Conservation (phyloP, 192 early-diverging fungal species). For the Coemansia sp. region DNA sequence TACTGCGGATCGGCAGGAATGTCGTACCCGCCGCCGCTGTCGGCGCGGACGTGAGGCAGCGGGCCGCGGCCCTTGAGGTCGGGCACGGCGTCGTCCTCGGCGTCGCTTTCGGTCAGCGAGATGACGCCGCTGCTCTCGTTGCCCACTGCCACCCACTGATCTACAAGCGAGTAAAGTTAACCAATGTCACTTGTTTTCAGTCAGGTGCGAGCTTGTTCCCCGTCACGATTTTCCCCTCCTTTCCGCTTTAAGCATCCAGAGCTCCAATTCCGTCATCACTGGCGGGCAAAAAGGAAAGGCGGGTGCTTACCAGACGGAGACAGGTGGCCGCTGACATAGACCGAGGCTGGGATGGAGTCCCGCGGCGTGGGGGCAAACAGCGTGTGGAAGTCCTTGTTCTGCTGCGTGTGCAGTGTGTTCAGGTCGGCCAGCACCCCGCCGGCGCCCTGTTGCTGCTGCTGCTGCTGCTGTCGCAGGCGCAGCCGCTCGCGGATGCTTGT, state of each 20-base stretch:
- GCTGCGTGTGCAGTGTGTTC: conserved; percentile 18
- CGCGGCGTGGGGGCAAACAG: conserved; percentile 32
- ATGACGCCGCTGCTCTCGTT: conserved; percentile 48
- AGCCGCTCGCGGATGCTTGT: conserved; percentile 23
- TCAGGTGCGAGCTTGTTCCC: too few relatives aligned
- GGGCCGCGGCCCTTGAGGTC: neutral
- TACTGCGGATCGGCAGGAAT: neutral
- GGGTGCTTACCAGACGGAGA: conserved; percentile 42
- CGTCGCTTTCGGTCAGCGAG: conserved; percentile 46
- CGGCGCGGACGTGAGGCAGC: neutral
- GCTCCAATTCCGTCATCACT: neutral
- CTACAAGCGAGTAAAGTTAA: conserved; percentile 15
- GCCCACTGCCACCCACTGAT: conserved; percentile 47
- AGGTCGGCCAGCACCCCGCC: conserved; percentile 36
- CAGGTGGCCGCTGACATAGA: conserved; percentile 49
- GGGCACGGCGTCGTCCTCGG: conserved; percentile 24
- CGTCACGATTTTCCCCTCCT: neutral
- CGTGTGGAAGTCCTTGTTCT: conserved; percentile 21
- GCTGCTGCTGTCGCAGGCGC: conserved; percentile 18
- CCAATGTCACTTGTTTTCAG: too few relatives aligned
- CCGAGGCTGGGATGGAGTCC: conserved; percentile 33
- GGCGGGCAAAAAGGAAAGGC: neutral
- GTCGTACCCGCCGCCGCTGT: neutral
- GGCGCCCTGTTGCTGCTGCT: conserved; percentile 1
- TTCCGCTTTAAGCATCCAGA: neutral